Percentiles rank a stretch among this genome's conserved stretches.
Conservation (phyloP, 805 yeast species). For the Isabelozyma rhagii region DNA sequence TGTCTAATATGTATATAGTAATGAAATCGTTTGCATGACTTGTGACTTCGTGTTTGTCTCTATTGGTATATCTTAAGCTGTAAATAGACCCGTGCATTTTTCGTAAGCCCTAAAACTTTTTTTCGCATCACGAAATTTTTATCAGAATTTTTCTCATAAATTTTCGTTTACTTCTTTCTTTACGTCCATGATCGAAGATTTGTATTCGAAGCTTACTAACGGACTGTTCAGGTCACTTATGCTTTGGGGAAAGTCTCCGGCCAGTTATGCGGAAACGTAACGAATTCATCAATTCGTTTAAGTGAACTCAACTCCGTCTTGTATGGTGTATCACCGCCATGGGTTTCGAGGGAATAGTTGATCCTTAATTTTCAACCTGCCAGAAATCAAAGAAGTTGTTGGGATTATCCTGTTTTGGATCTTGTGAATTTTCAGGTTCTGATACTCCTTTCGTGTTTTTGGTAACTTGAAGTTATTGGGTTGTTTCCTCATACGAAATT, state of each 20-base stretch:
- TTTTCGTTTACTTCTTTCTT: constrained; percentile 10
- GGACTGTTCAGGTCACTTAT: constrained; percentile 25
- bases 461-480: not conserved
- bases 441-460: constrained; percentile 2
- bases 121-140: not conserved
- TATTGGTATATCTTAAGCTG: not conserved
- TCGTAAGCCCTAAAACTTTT: not conserved
- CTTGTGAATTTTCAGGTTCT: not conserved
- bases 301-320: not conserved
- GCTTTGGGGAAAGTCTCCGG: constrained; percentile 94
- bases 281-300: constrained; percentile 28
- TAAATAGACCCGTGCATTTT: not conserved
- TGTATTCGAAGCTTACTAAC: constrained; percentile 73
- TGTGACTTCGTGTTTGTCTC: not conserved
- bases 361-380: not conserved
- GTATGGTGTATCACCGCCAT: constrained; percentile 14
- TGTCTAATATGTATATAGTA: not conserved
- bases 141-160: not conserved
- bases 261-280: constrained; percentile 67
- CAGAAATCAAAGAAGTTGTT: not conserved
- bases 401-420: not conserved
- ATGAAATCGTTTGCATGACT: not conserved
- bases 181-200: constrained; percentile 71
- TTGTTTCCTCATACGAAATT: not conserved
- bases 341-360: not conserved